Percentiles rank a stretch among this genome's conserved stretches.
These are phyloP conservation scores for Domatiomyces catenatus DNA, from an alignment of 2,329 filamentous ascomycete genomes.

Conservation along the genomic window DNA sequence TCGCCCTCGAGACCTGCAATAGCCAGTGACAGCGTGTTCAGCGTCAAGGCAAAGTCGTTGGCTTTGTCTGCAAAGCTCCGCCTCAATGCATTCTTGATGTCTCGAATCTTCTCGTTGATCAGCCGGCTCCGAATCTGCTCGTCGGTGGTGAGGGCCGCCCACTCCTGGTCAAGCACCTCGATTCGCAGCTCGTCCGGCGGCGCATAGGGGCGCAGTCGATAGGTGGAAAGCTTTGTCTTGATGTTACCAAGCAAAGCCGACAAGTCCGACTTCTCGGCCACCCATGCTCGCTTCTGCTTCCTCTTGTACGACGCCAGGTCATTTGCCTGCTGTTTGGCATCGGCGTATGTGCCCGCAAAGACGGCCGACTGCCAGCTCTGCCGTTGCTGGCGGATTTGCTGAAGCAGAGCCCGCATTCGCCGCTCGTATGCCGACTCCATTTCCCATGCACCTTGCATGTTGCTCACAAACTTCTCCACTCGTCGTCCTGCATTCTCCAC, in stretches of 20 bases:
- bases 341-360: conserved; percentile 81
- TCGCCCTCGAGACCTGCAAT: conserved; percentile 96
- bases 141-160: conserved; percentile 61
- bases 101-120: conserved; percentile 96
- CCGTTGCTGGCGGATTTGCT: conserved; percentile 57
- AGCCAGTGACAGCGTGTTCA: conserved; percentile 87
- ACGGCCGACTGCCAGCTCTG: conserved; percentile 61
- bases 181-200: conserved; percentile 71
- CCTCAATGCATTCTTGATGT: conserved; percentile 91
- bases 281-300: conserved; percentile 84
- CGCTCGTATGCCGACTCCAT: conserved; percentile 96
- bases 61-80: conserved; percentile 94
- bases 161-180: conserved; percentile 68
- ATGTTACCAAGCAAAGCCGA: conserved; percentile 90
- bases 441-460: conserved; percentile 98
- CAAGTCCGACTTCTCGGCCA: conserved; percentile 92
- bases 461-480: conserved; percentile 96
- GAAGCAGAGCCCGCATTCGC: conserved; percentile 69
- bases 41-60: conserved; percentile 88
- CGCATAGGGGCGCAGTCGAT: conserved; percentile 77
- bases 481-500: conserved; percentile 92
- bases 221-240: conserved; percentile 95
- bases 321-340: conserved; percentile 73
- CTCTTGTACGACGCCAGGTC: conserved; percentile 83
- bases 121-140: conserved; percentile 81